Percentiles rank a stretch among this genome's conserved stretches.
These are phyloP conservation scores for Myxozyma nipponensis DNA, from an alignment of 805 yeast species.

Conservation along the genomic window DNA sequence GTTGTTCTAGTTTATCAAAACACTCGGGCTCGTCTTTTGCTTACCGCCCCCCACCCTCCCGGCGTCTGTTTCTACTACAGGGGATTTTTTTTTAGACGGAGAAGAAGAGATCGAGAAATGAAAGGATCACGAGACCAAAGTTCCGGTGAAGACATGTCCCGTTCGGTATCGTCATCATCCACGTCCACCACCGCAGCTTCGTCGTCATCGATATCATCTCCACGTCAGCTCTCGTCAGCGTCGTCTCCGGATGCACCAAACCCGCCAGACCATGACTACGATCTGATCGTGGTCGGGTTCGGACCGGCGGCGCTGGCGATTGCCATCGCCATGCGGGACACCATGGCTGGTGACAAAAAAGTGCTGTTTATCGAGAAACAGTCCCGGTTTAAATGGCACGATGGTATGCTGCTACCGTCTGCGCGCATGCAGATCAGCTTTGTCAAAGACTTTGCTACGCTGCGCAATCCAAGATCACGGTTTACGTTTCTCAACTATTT, in stretches of 20 bases:
- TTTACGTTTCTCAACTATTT: constrained; percentile 31
- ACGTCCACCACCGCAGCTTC: too few relatives aligned
- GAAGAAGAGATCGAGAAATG: too few relatives aligned
- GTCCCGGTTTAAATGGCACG: constrained; percentile 28
- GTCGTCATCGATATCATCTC: background rate
- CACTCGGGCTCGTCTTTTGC: too few relatives aligned
- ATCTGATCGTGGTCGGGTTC: constrained; percentile 29
- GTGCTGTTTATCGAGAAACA: constrained; percentile 28
- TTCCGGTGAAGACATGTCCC: too few relatives aligned
- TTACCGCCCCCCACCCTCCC: too few relatives aligned
- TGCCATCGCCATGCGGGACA: constrained; percentile 27
- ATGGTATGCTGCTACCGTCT: constrained; percentile 32
- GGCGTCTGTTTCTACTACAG: too few relatives aligned
- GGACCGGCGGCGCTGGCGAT: constrained; percentile 32
- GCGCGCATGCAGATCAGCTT: constrained; percentile 32
- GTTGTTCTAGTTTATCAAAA: too few relatives aligned
- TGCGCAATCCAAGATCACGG: constrained; percentile 30
- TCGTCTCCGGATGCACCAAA: background rate
- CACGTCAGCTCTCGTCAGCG: background rate
- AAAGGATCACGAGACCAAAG: too few relatives aligned
- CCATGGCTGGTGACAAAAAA: background rate
- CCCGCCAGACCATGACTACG: constrained; percentile 3
- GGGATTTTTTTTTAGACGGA: too few relatives aligned
- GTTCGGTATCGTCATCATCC: too few relatives aligned
- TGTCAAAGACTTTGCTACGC: constrained; percentile 31